These are phyloP conservation scores for Hericium coralloides DNA, from an alignment of 768 basidiomycete species.

Conservation along the genomic window DNA sequence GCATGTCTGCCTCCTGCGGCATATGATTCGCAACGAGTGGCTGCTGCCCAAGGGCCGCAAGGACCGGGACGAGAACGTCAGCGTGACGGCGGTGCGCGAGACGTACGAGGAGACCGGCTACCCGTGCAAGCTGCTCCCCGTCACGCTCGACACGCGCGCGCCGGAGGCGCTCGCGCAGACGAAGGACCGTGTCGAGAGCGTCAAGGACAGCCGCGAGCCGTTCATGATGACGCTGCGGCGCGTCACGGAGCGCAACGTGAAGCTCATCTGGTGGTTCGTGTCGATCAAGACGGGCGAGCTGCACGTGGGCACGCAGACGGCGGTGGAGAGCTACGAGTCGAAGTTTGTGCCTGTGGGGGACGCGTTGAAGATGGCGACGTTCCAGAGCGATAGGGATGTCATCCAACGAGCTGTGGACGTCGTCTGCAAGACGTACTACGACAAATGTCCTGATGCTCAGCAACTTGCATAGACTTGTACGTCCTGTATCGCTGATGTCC, in stretches of 20 bases:
- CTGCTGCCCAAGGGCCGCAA: constrained; percentile 58
- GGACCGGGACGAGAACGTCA: constrained; percentile 44
- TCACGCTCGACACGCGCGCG: constrained; percentile 46
- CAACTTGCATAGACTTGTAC: too few relatives aligned
- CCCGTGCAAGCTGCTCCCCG: constrained; percentile 39
- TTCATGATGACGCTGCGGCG: constrained; percentile 26
- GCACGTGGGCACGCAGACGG: constrained; percentile 17
- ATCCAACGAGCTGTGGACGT: constrained; percentile 4
- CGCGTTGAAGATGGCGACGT: constrained; percentile 1
- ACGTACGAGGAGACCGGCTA: constrained; percentile 63
- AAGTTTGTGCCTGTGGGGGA: constrained; percentile 2
- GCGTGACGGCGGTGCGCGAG: constrained; percentile 46
- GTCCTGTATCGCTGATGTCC: too few relatives aligned
- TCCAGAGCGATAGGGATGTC: constrained; percentile 8
- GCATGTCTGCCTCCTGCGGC: constrained; percentile 23
- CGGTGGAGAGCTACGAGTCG: constrained; percentile 14
- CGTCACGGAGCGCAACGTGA: constrained; percentile 23
- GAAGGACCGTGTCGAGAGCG: constrained; percentile 19
- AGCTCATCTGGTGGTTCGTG: constrained; percentile 47
- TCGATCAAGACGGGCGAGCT: constrained; percentile 25
- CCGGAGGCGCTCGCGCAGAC: constrained; percentile 36
- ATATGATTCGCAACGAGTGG: constrained; percentile 21
- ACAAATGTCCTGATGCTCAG: background rate
- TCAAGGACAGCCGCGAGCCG: constrained; percentile 22
- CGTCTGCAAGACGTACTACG: constrained; percentile 2